phyloP scores from a whole-genome alignment of 257 asterid species.

The Verbascum thapsus region DNA sequence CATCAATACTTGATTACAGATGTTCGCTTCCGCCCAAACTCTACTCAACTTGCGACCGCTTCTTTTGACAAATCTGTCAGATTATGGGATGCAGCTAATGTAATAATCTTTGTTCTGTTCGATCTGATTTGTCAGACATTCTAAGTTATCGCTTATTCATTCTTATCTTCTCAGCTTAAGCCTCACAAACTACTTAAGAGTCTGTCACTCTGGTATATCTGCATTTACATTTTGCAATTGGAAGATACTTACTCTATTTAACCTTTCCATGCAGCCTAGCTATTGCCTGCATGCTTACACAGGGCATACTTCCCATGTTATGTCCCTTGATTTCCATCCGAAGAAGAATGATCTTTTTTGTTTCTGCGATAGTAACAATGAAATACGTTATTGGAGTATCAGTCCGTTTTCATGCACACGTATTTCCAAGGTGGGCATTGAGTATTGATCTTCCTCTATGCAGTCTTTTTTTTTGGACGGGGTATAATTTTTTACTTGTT shows the following conservation, averaged over 20 bases:
- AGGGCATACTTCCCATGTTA: slow-evolving; percentile 68
- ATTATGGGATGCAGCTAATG: slow-evolving; percentile 98
- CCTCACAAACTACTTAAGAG: background rate
- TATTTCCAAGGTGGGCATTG: slow-evolving; percentile 63
- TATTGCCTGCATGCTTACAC: slow-evolving; percentile 82
- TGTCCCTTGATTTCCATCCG: slow-evolving; percentile 96
- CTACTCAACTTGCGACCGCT: slow-evolving; percentile 87
- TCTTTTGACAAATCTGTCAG: slow-evolving; percentile 89
- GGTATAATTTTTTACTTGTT: slow-evolving; percentile 10
- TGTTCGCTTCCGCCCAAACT: slow-evolving; percentile 93
- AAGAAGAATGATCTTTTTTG: slow-evolving; percentile 90
- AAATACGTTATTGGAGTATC: slow-evolving; percentile 76
- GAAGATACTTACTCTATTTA: slow-evolving; percentile 25
- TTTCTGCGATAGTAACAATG: slow-evolving; percentile 80
- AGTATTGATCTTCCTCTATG: background rate
- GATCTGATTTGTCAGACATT: slow-evolving; percentile 12
- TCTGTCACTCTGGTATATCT: background rate
- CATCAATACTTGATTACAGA: slow-evolving; percentile 82
- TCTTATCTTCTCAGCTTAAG: background rate
- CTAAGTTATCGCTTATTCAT: background rate
- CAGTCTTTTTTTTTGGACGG: background rate
- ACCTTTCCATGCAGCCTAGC: slow-evolving; percentile 69
- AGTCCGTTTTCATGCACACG: slow-evolving; percentile 69
- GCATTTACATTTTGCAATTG: slow-evolving; percentile 2
- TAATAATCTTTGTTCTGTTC: slow-evolving; percentile 39